These are phyloP conservation scores for Candida sp. DNA, from an alignment of 1,139 yeast species.

Conservation along the genomic window DNA sequence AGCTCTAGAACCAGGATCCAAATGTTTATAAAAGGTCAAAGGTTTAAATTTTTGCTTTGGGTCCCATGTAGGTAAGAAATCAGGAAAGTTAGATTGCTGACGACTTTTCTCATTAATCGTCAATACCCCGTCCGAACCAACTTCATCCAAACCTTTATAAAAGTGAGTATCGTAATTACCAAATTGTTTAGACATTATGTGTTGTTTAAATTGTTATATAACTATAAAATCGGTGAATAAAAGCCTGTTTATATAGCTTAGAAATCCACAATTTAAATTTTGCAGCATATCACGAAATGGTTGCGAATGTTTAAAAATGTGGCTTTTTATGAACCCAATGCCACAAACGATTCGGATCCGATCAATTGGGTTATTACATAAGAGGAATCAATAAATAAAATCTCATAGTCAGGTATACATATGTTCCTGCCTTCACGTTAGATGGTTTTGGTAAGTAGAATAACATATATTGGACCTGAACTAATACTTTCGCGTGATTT, in stretches of 20 bases:
- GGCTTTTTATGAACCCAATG: background rate
- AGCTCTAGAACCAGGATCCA: constrained; percentile 54
- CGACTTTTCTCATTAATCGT: constrained; percentile 24
- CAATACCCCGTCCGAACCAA: constrained; percentile 33
- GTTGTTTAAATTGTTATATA: too few species aligned
- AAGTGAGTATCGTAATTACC: constrained; percentile 43
- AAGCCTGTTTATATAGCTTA: too few species aligned
- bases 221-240: too few species aligned
- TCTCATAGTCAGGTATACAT: too few species aligned
- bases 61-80: constrained; percentile 51
- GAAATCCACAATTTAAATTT: background rate
- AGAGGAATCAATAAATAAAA: background rate
- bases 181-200: constrained; percentile 13
- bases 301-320: background rate
- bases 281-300: constrained; percentile 3
- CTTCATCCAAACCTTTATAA: constrained; percentile 35
- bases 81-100: constrained; percentile 28
- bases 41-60: constrained; percentile 41
- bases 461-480: too few species aligned
- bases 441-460: too few species aligned
- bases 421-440: too few species aligned
- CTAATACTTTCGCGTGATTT: too few species aligned
- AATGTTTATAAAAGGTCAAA: constrained; percentile 44
- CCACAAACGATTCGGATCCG: background rate
- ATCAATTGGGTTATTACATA: too few species aligned